Percentiles rank a stretch among this genome's conserved stretches.
These are phyloP conservation scores for Hyaloperonospora brassicae DNA, from an alignment of 352 stramenopile genomes.

Conservation along the genomic window DNA sequence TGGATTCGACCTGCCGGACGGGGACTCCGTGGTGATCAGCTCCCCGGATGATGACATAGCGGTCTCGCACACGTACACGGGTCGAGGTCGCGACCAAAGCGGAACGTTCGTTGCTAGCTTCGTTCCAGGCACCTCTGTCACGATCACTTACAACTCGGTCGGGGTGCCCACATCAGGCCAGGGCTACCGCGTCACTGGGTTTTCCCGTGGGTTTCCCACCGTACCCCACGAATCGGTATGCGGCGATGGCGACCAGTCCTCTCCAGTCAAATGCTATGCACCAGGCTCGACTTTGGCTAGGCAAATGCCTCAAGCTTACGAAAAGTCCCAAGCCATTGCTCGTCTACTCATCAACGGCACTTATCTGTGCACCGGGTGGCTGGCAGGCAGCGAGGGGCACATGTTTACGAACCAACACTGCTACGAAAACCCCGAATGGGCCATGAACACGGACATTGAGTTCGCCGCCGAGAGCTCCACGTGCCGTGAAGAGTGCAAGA, in stretches of 20 bases:
- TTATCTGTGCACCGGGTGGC: constrained; percentile 54
- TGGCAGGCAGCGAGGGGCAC: constrained; percentile 49
- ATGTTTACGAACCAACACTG: constrained; percentile 73
- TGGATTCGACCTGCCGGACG: constrained; percentile 47
- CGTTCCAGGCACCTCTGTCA: too few species aligned
- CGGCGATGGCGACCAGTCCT: constrained; percentile 27
- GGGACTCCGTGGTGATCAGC: constrained; percentile 48
- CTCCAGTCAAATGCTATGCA: constrained; percentile 48
- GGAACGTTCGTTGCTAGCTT: constrained; percentile 15
- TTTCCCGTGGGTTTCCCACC: too few species aligned
- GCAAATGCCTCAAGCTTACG: constrained; percentile 4
- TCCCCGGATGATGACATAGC: constrained; percentile 22
- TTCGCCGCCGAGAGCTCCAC: constrained; percentile 44
- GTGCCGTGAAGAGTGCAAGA: constrained; percentile 41
- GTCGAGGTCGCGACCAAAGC: constrained; percentile 26
- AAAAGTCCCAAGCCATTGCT: constrained; percentile 33
- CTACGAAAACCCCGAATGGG: constrained; percentile 29
- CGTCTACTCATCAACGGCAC: constrained; percentile 52
- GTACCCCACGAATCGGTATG: constrained; percentile 17
- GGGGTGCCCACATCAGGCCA: too few species aligned
- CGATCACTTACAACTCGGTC: too few species aligned
- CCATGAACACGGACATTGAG: constrained; percentile 41
- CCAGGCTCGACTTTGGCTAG: constrained; percentile 2
- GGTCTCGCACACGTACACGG: constrained; percentile 28
- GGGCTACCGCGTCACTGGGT: too few species aligned